phyloP scores from a whole-genome alignment of 345 rosid genomes.

The Gossypium ekmanianum region DNA sequence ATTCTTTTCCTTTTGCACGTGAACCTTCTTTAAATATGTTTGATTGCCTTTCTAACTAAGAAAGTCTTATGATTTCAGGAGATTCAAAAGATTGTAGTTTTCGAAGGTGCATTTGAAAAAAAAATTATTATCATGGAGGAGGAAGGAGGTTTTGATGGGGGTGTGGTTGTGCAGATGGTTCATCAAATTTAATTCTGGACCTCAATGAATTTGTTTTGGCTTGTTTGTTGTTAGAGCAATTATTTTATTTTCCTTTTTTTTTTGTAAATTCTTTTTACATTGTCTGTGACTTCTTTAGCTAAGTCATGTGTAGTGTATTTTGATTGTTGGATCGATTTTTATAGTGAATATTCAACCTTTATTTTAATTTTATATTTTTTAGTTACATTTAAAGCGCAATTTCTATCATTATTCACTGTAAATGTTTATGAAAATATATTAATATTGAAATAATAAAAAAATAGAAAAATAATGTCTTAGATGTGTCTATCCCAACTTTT shows the following conservation, averaged over 20 bases:
- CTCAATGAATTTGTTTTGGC: neutral
- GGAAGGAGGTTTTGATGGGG: conserved; percentile 97
- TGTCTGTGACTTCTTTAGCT: too few relatives aligned
- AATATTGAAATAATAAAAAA: too few relatives aligned
- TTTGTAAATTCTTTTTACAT: too few relatives aligned
- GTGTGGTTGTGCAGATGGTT: conserved; percentile 93
- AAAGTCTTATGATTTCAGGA: conserved; percentile 45
- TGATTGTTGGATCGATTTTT: too few relatives aligned
- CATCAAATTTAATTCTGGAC: neutral
- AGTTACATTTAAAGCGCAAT: too few relatives aligned
- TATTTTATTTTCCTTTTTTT: neutral
- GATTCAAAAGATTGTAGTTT: conserved; percentile 96
- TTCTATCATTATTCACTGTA: too few relatives aligned
- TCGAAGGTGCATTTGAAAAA: conserved; percentile 97
- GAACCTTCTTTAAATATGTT: neutral
- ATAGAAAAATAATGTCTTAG: too few relatives aligned
- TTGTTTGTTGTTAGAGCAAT: conserved; percentile 1
- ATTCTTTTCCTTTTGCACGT: neutral
- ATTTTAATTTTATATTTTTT: too few relatives aligned
- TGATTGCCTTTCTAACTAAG: conserved; percentile 19
- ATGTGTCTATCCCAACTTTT: too few relatives aligned
- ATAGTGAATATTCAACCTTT: too few relatives aligned
- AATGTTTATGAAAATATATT: too few relatives aligned
- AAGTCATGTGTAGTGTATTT: too few relatives aligned
- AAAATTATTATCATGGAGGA: conserved; percentile 81